Percentiles rank a stretch among this genome's conserved stretches.
Conservation (phyloP, 305 asterid genomes). For the Solanum chacoense region DNA sequence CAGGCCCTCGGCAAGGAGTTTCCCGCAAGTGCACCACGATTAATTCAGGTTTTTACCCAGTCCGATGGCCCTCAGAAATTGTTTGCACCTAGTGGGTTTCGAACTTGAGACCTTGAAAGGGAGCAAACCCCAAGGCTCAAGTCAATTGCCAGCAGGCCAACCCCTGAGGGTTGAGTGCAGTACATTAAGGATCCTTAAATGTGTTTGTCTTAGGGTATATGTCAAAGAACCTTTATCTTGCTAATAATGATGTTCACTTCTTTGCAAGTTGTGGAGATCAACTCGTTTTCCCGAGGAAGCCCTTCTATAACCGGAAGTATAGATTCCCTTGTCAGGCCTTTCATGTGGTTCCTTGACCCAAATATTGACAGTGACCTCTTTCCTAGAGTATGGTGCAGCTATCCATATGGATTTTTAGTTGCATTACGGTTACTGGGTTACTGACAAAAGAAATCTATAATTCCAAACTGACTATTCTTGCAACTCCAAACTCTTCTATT, state of each 20-base stretch:
- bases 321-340: neutral
- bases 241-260: neutral
- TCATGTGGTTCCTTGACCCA: neutral
- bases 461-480: neutral
- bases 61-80: no score
- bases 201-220: neutral
- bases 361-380: neutral
- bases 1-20: no score
- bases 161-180: no score
- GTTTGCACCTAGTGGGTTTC: no score
- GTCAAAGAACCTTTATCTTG: neutral
- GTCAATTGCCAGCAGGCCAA: no score
- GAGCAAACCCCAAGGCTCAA: no score
- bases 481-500: neutral
- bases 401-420: neutral
- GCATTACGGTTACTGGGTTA: neutral
- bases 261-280: neutral
- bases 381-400: neutral
- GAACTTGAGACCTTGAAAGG: no score
- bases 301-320: neutral
- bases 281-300: neutral
- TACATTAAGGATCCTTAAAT: neutral
- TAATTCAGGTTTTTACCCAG: no score
- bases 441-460: neutral
- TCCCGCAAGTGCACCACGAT: no score